Evolutionary conservation across 2,329 filamentous ascomycete species (phyloP).

Genomic region (Fusarium miscanthi): DNA sequence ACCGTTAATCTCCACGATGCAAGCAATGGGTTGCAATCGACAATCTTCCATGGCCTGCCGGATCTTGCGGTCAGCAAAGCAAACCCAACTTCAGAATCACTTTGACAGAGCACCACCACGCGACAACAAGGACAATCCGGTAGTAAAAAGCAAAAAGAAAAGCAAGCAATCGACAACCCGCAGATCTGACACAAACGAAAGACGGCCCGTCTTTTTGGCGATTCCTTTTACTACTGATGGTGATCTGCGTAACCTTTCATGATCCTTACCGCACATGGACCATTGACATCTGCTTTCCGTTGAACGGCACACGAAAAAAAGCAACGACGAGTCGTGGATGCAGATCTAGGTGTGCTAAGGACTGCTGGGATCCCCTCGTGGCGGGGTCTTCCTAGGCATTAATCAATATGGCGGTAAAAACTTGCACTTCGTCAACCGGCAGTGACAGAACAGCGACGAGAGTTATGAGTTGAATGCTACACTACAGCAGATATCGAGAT

Average conservation of each 20-base stretch:
- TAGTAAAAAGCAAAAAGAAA: conserved; percentile 15
- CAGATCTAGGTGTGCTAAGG: conserved; percentile 24
- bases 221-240: conserved; percentile 18
- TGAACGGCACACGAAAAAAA: conserved; percentile 13
- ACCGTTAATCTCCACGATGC: conserved; percentile 27
- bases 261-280: conserved; percentile 13
- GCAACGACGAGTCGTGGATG: conserved; percentile 11
- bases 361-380: conserved; percentile 13
- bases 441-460: background rate
- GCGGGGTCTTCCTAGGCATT: conserved; percentile 9
- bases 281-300: conserved; percentile 11
- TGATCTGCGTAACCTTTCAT: conserved; percentile 19
- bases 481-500: conserved; percentile 12
- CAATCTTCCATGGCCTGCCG: conserved; percentile 3
- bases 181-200: conserved; percentile 17
- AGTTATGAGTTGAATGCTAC: background rate
- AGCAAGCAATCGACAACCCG: conserved; percentile 21
- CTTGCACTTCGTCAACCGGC: background rate
- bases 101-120: background rate
- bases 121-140: background rate
- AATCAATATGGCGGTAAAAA: conserved; percentile 18
- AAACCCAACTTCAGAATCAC: background rate
- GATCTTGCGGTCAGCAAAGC: conserved; percentile 30
- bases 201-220: conserved; percentile 23
- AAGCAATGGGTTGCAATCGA: conserved; percentile 26